These are phyloP conservation scores for Neocatenulostroma microsporum DNA, from an alignment of 2,329 filamentous ascomycete genomes.

Conservation along the genomic window DNA sequence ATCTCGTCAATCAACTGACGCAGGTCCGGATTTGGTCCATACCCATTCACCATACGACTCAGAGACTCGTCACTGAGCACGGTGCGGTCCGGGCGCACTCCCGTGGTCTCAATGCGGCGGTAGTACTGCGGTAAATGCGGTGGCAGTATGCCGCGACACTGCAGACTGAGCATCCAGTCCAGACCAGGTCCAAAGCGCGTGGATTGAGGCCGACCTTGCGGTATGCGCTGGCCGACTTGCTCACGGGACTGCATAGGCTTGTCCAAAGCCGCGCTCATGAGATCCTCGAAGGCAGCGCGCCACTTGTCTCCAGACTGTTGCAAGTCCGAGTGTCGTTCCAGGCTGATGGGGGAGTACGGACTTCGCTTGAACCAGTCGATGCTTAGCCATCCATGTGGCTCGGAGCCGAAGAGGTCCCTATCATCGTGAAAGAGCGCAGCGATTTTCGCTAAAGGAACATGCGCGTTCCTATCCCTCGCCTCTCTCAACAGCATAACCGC, in stretches of 20 bases:
- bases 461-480: constrained; percentile 18
- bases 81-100: no score
- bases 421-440: constrained; percentile 24
- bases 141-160: constrained; percentile 29
- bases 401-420: constrained; percentile 5
- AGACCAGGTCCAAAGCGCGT: constrained; percentile 23
- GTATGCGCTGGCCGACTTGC: constrained; percentile 14
- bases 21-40: not conserved
- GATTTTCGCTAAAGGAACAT: constrained; percentile 19
- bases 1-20: constrained; percentile 11
- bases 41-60: no score
- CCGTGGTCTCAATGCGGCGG: not conserved
- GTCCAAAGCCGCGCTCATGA: constrained; percentile 40
- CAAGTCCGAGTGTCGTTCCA: constrained; percentile 41
- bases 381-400: constrained; percentile 24
- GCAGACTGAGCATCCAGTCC: constrained; percentile 31
- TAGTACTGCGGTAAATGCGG: constrained; percentile 25
- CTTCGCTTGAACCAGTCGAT: constrained; percentile 34
- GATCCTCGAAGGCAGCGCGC: constrained; percentile 54
- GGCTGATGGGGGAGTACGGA: constrained; percentile 48
- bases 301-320: constrained; percentile 35
- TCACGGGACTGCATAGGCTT: constrained; percentile 24
- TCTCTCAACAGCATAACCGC: constrained; percentile 18
- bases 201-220: constrained; percentile 14
- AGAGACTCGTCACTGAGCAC: no score